Evolutionary conservation across 306 rosid species (phyloP).

Genomic region (Cicer pinnatifidum): DNA sequence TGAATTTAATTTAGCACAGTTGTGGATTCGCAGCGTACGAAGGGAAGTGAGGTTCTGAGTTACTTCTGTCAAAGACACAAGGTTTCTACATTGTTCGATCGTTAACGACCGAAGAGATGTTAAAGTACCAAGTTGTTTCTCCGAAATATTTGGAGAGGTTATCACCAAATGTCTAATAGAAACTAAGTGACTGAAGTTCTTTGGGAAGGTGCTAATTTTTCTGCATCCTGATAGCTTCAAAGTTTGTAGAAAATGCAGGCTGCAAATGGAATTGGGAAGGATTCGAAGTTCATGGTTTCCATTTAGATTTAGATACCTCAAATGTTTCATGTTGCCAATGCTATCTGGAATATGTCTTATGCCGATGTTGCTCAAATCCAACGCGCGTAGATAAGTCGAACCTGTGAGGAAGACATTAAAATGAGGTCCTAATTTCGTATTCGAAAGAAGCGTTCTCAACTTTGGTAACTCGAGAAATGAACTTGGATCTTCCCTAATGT

Average conservation of each 20-base stretch:
- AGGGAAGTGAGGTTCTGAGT: constrained; percentile 30
- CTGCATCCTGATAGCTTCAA: constrained; percentile 31
- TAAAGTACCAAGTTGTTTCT: constrained; percentile 27
- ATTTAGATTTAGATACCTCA: constrained; percentile 42
- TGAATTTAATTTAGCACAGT: constrained; percentile 32
- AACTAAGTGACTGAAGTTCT: constrained; percentile 25
- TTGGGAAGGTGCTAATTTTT: constrained; percentile 25
- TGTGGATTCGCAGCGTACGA: constrained; percentile 36
- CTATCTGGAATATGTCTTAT: constrained; percentile 16
- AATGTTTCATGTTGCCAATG: constrained; percentile 35
- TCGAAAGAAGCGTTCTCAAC: constrained; percentile 33
- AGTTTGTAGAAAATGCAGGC: constrained; percentile 36
- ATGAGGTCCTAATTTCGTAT: not conserved
- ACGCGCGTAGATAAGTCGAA: constrained; percentile 5
- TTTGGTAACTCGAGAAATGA: not conserved
- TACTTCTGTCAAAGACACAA: constrained; percentile 36
- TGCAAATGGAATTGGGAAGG: constrained; percentile 40
- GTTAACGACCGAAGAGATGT: constrained; percentile 38
- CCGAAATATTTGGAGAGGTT: constrained; percentile 28
- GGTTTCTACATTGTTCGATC: constrained; percentile 35
- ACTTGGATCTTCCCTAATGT: not conserved
- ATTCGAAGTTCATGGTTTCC: constrained; percentile 4
- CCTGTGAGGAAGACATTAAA: not conserved
- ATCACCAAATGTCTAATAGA: constrained; percentile 37
- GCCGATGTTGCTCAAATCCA: constrained; percentile 40